Evolutionary conservation across 306 rosid genomes (phyloP), one percentile per base, ranked within the genome.

Genomic region (Astragalus glycyphyllos): DNA sequence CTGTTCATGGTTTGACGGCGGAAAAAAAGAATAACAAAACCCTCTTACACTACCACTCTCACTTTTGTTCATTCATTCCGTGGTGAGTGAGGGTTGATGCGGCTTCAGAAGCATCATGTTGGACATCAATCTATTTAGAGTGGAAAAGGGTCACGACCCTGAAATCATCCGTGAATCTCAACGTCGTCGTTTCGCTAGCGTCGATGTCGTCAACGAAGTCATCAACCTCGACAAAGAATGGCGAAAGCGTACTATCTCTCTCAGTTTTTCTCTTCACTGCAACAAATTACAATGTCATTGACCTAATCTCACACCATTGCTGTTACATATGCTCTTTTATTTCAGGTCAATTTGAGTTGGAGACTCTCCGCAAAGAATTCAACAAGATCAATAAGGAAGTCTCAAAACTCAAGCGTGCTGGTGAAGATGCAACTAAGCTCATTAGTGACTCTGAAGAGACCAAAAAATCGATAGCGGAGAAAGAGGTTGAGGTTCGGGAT

Each of bases 91-190:
- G n/a, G n/a, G n/a, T n/a, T n/a, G n/a, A n/a, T n/a, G n/a, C 23
- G 23, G 23, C 23, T 20, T 20, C 2, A 26, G 31, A 26, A 1
- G 1, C 31, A 26, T 26, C 31, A 90, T 94, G 99, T 69, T 94
- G 79, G 99, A 94, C 77, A 87, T 94, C 71, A 91, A 94, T 59
- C 81, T 91, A 3, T 91, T 94, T 84, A 68, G 96, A 15, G 99
- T 80, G 56, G 99, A 94, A 65, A 94, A 91, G 79, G 99, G 97
- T 0, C 59, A 72, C 80, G 86, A 91, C 73, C 97, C 99, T 8
- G 89, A 94, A 55, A 54, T 86, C 84, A 86, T 94, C 38, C 97
- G 96, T 14, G 97, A 94, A 78, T 94, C 97, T 8, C 99, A 86
- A 79, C 91, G 92, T 11, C 97, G 97, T n/a, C 99, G 99, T 51